Conservation (phyloP, 2,329 filamentous ascomycete genomes). For the Alternaria angustiovoidea region DNA sequence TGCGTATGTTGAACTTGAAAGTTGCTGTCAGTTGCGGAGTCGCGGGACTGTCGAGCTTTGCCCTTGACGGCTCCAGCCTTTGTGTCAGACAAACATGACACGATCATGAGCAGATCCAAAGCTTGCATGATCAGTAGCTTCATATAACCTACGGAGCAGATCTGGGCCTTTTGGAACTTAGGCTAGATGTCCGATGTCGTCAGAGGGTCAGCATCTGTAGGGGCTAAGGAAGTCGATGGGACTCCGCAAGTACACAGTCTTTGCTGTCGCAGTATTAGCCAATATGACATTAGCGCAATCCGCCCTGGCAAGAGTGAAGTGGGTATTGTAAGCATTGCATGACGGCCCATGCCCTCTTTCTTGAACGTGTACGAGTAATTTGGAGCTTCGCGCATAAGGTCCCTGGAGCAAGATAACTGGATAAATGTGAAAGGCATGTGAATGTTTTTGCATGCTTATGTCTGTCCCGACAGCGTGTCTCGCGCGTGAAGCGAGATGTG, state of each 20-base stretch:
- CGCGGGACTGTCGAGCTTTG: neutral
- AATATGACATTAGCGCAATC: neutral
- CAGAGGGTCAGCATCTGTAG: slow-evolving; percentile 7
- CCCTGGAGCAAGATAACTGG: slow-evolving; percentile 4
- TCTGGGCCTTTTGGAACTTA: slow-evolving; percentile 9
- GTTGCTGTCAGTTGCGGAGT: slow-evolving; percentile 1
- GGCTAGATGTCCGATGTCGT: slow-evolving; percentile 13
- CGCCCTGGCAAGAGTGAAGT: slow-evolving; percentile 7
- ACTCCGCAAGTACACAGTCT: neutral
- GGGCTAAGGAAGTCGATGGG: neutral
- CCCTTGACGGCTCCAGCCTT: neutral
- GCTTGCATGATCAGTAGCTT: neutral
- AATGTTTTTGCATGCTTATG: slow-evolving; percentile 16
- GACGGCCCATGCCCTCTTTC: slow-evolving; percentile 15
- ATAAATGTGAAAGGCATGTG: slow-evolving; percentile 10
- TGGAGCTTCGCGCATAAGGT: slow-evolving; percentile 10
- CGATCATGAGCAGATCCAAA: slow-evolving; percentile 10
- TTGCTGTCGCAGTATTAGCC: slow-evolving; percentile 4
- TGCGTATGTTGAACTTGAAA: neutral
- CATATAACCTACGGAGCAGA: neutral
- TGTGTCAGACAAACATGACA: slow-evolving; percentile 13
- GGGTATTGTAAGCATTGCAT: slow-evolving; percentile 1
- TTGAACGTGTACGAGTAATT: slow-evolving; percentile 18
- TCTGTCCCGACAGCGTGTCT: slow-evolving; percentile 30
- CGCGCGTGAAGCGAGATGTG: slow-evolving; percentile 28